Base-by-base conservation (phyloP, 2,329 filamentous ascomycete species). In the Phoma sp. region DNA sequence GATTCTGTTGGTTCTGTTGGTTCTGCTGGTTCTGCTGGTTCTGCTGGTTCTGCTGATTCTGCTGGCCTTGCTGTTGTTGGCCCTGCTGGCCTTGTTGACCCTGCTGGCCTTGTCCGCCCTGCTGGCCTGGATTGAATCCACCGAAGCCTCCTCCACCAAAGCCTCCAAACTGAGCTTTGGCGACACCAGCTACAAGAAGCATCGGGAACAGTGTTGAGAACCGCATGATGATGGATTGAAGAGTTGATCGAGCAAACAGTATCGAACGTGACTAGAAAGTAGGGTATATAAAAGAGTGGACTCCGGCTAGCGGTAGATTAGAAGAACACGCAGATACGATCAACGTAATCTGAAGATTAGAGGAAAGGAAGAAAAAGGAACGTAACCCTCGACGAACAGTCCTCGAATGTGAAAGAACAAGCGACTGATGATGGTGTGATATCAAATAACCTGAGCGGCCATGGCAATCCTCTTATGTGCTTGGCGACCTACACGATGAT, bases 321-420 rank as follows among this genome's bases (percentile, higher is more conserved):
- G 53, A 64, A 63, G 69, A 71, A 65, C 6, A 73, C 41, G 57
- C 64, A 75, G 72, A 75, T 66, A 76, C 74, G 74, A 68, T 76
- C 74, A 76, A 76, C 74, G 74, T 74, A 57, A 68, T 71, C 73
- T 72, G 69, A 68, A 66, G 65, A 74, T 69, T 68, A 69, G 70
- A 71, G 63, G 68, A 72, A 70, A 61, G 56, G 64, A 62, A 61
- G 69, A 64, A 75, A 75, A 76, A 76, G 71, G 74, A 76, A 74
- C 63, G 73, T 75, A 75, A 76, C 70, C 72, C 71, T 72, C 71
- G 64, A 73, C 54, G 62, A 66, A 62, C 61, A 62, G 62, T 62
- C 64, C 67, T 65, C 55, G 46, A 64, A 48, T 63, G 62, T 60
- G 58, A 58, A 59, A 58, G 59, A 64, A 67, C 54, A 65, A 69